Evolutionary conservation across 805 yeast species (phyloP).

Genomic region (Wickerhamiella sorbophila): DNA sequence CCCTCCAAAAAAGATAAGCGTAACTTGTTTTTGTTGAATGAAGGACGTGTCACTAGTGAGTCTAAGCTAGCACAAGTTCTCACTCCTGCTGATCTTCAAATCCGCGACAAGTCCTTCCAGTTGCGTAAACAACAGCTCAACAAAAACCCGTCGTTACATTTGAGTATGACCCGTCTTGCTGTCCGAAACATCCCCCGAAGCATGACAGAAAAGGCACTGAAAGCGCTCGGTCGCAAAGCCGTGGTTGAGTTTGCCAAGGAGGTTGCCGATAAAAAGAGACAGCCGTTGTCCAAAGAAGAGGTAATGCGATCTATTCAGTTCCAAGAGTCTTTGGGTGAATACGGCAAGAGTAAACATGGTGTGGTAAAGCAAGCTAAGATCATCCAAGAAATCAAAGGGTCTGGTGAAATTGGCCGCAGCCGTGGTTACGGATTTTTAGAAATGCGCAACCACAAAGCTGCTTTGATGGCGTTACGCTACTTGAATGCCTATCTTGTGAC

Average conservation of each 20-base stretch:
- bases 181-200: slow-evolving; percentile 87
- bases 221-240: slow-evolving; percentile 87
- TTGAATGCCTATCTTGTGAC: slow-evolving; percentile 83
- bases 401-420: slow-evolving; percentile 77
- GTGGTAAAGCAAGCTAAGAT: slow-evolving; percentile 89
- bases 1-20: slow-evolving; percentile 72
- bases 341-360: slow-evolving; percentile 58
- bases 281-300: slow-evolving; percentile 82
- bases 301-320: slow-evolving; percentile 59
- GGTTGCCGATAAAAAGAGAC: slow-evolving; percentile 59
- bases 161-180: slow-evolving; percentile 90
- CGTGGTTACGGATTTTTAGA: slow-evolving; percentile 96
- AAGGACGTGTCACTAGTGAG: slow-evolving; percentile 75
- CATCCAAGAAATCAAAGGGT: slow-evolving; percentile 79
- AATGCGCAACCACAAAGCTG: slow-evolving; percentile 79
- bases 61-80: slow-evolving; percentile 64
- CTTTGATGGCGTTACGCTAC: slow-evolving; percentile 95
- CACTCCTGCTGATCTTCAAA: slow-evolving; percentile 59
- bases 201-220: slow-evolving; percentile 74
- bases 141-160: slow-evolving; percentile 79
- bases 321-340: slow-evolving; percentile 37
- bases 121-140: slow-evolving; percentile 79
- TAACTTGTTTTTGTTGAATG: slow-evolving; percentile 73
- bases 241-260: slow-evolving; percentile 89
- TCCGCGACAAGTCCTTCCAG: slow-evolving; percentile 76